Base-by-base conservation (phyloP, 148 eudicot genomes). In the Simmondsia chinensis region DNA sequence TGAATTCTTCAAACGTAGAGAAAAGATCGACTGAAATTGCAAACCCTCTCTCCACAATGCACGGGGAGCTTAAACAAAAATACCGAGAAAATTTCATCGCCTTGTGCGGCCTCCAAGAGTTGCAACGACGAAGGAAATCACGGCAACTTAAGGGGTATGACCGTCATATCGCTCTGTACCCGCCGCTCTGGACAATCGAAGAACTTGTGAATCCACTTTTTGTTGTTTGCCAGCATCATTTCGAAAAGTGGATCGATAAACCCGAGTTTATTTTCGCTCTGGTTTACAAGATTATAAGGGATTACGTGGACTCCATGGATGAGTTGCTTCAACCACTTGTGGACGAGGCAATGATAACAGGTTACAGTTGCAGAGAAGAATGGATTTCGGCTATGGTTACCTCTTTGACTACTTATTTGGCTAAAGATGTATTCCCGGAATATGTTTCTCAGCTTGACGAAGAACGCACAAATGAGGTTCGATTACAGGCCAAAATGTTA, bases 291-390 rank as follows among this genome's bases (percentile, higher is more conserved):
- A 60, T 77, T 48, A 75, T 74, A 20, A 75, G 76, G 57, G 99
- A 91, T 37, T 86, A 82, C 60, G 82, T 86, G 15, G 86, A 91
- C 61, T 70, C 94, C 21, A 70, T 91, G 73, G 95, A 91, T 54
- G 95, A 86, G 43, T 60, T 91, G 51, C 62, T 91, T 64, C 99
- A 85, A 63, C 99, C 99, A 46, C 56, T 91, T 42, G 77, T 91
- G 45, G 99, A 91, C 68, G 83, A 85, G 75, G 99, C 99, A 52
- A 74, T 73, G 88, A 54, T 91, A 58, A 74, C 70, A 39, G 99
- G 95, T 27, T 91, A 91, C 57, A 79, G 94, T 64, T 85, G 95
- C 58, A 71, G 95, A 58, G 99, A 91, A 76, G 99, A 91, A 62
- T 85, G 99, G 99, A 70, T 91, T 35, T 79, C 99, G 16, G 76